Percentiles rank a stretch among this genome's conserved stretches.
Conservation (phyloP, 2,329 filamentous ascomycete genomes). For the Cytospora piceae region DNA sequence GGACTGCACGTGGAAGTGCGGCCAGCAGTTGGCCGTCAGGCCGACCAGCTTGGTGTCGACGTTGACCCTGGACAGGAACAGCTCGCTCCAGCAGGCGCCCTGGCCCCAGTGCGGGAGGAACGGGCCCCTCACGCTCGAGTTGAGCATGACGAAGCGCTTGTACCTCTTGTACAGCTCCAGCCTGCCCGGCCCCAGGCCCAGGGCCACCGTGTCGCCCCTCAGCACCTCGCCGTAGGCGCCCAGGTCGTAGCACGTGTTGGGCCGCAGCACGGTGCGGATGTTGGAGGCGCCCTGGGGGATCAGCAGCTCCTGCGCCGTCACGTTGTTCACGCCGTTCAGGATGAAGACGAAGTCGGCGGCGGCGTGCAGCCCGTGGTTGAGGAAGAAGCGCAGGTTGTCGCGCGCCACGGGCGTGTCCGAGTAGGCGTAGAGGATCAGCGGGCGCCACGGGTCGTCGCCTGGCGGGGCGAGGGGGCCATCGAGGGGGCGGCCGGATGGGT, state of each 20-base stretch:
- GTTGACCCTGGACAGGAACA: conserved; percentile 39
- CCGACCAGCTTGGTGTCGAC: conserved; percentile 41
- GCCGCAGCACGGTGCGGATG: conserved; percentile 38
- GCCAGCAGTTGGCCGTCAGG: conserved; percentile 43
- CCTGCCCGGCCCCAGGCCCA: conserved; percentile 29
- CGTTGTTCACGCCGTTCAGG: conserved; percentile 41
- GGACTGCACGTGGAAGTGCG: conserved; percentile 42
- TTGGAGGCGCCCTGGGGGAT: conserved; percentile 39
- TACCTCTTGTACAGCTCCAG: conserved; percentile 41
- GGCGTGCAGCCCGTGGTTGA: conserved; percentile 42
- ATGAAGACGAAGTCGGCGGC: conserved; percentile 47
- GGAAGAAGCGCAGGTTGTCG: conserved; percentile 43
- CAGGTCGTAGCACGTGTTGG: conserved; percentile 43
- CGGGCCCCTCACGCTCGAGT: conserved; percentile 42
- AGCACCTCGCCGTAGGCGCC: conserved; percentile 43
- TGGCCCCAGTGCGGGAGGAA: conserved; percentile 43
- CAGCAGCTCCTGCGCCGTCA: conserved; percentile 28
- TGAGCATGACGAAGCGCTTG: conserved; percentile 43
- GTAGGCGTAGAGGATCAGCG: conserved; percentile 43
- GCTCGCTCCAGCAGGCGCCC: conserved; percentile 43
- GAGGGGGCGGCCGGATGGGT: conserved; percentile 26
- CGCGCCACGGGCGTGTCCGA: conserved; percentile 40
- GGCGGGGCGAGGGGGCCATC: conserved; percentile 29
- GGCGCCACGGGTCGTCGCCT: conserved; percentile 31
- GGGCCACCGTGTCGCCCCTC: conserved; percentile 22